Base-by-base conservation (phyloP, 192 early-diverging fungal species). In the Entophlyctis luteolus region DNA sequence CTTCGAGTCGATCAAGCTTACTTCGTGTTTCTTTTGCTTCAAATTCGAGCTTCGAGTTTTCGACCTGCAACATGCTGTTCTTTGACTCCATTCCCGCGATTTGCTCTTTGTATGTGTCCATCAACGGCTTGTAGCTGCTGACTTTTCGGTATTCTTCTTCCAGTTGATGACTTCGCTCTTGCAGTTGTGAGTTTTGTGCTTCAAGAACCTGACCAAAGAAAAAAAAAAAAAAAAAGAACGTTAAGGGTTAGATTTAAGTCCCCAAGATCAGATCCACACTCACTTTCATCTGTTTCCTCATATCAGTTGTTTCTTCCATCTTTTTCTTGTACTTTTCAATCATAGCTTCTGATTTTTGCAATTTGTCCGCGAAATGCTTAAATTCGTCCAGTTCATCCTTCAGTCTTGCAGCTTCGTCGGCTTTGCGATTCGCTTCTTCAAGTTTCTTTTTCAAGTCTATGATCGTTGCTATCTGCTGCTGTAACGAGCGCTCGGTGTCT, bases 321-420 rank as follows among this genome's bases (percentile, higher is more conserved):
- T 93, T 90, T 77, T 94, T 94, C 70, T 93, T 95, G 76, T 93
- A 99, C 73, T 96, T 96, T 72, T 98, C 95, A 66, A 95, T 87
- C 32, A 94, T 86, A 32, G 92, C 91, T 71, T 99, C 96, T 1
- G 90, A 84, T 81, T 95, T 96, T 79, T 90, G 87, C 14, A 96
- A 80, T 59, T 90, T 91, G 55, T 96, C 95, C n/a, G 90, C 91
- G 0, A 89, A 83, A 69, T 93, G 92, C 38, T 86, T 81, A 69
- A 93, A 91, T 73, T 96, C 95, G 57, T 96, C 91, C 20, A 98
- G 68, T 74, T 98, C 88, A 73, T 97, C 95, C 52, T 89, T 88
- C 55, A 98, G 75, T 18, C 83, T 80, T 6, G 71, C 69, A 1
- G 81, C 85, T 67, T 96, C 87, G 27, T 91, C 91, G 10, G 65